phyloP scores from a whole-genome alignment of 345 rosid genomes.

The Camelina hispida region DNA sequence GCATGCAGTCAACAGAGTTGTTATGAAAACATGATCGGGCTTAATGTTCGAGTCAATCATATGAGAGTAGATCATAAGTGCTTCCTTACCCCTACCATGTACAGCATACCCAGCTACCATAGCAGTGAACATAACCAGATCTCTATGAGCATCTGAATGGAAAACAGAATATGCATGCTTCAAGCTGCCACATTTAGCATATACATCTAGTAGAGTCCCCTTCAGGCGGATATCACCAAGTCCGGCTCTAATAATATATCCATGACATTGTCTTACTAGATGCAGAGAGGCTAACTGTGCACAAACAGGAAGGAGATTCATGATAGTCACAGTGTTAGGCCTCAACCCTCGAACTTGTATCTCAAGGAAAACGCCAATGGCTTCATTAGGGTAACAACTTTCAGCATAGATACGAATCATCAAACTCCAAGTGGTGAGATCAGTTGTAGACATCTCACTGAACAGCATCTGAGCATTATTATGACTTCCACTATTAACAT shows the following conservation, averaged over 20 bases:
- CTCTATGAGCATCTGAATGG: constrained; percentile 55
- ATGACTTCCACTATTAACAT: constrained; percentile 56
- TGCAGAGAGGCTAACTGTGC: constrained; percentile 64
- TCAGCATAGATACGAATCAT: constrained; percentile 73
- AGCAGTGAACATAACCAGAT: constrained; percentile 76
- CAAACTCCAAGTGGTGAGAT: constrained; percentile 86
- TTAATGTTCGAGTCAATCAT: constrained; percentile 65
- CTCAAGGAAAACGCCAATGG: constrained; percentile 57
- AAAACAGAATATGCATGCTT: constrained; percentile 63
- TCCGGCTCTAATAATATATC: constrained; percentile 63
- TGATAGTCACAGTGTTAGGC: constrained; percentile 75
- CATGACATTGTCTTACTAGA: constrained; percentile 76
- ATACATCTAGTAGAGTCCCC: constrained; percentile 71
- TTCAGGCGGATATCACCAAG: constrained; percentile 61
- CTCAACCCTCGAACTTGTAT: constrained; percentile 65
- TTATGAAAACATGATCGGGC: constrained; percentile 77
- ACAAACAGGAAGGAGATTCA: constrained; percentile 79
- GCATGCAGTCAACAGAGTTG: constrained; percentile 74
- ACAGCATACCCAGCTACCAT: constrained; percentile 82
- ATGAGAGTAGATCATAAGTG: constrained; percentile 61
- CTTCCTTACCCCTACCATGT: constrained; percentile 87
- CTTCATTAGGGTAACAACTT: constrained; percentile 56
- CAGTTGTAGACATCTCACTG: constrained; percentile 51
- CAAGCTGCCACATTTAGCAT: constrained; percentile 83
- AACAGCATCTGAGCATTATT: constrained; percentile 56